phyloP scores from a whole-genome alignment of 2,329 filamentous ascomycete genomes.

The Lasiodiplodia theobromae region DNA sequence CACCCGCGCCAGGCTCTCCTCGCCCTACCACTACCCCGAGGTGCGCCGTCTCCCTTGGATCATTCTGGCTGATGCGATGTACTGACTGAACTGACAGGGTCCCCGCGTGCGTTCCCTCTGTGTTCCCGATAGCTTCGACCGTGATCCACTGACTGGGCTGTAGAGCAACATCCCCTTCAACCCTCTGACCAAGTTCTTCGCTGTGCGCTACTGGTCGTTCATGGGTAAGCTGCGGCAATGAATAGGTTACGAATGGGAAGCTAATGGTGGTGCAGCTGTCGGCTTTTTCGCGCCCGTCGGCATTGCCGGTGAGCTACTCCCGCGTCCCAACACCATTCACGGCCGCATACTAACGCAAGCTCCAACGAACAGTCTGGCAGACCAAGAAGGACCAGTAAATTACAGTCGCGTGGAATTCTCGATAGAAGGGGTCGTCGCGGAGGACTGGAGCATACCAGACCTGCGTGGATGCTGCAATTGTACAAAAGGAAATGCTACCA shows the following conservation, averaged over 20 bases:
- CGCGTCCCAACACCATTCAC: not conserved
- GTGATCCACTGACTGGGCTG: conserved; percentile 58
- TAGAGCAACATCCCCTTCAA: conserved; percentile 98
- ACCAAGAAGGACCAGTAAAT: conserved; percentile 65
- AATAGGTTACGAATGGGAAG: conserved; percentile 28
- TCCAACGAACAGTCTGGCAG: conserved; percentile 65
- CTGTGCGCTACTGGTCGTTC: conserved; percentile 81
- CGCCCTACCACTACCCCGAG: conserved; percentile 98
- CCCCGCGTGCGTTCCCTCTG: conserved; percentile 23
- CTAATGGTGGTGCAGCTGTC: conserved; percentile 28
- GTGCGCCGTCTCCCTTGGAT: conserved; percentile 44
- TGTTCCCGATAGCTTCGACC: not conserved
- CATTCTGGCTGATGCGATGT: not conserved
- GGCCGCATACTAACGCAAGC: not conserved
- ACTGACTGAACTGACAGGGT: conserved; percentile 21
- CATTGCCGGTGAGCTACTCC: conserved; percentile 65
- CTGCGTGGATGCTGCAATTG: conserved; percentile 16
- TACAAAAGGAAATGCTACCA: conserved; percentile 23
- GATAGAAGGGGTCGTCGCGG: conserved; percentile 3
- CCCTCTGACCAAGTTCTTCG: conserved; percentile 87
- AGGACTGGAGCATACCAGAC: conserved; percentile 9
- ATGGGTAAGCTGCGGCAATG: conserved; percentile 61
- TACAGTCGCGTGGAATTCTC: not conserved
- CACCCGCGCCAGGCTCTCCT: conserved; percentile 82
- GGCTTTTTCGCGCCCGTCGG: conserved; percentile 47